Percentiles rank a stretch among this genome's conserved stretches.
Evolutionary conservation across 441 rosid genomes (phyloP).

Genomic region (Iberis amara): DNA sequence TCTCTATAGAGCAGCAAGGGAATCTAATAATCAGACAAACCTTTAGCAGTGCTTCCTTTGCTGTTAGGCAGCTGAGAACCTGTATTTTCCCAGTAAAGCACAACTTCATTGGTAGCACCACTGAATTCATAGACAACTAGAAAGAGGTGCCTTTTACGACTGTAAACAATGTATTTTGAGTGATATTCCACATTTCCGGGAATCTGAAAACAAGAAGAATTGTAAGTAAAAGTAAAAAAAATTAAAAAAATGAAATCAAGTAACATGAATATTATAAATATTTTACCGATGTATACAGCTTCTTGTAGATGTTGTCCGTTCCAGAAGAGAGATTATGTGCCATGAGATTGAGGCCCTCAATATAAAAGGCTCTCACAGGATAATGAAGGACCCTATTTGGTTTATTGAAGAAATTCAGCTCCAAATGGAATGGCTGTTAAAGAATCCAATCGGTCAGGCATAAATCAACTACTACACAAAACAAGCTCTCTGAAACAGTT

Average conservation of each 20-base stretch:
- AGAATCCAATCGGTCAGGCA: slow-evolving; percentile 33
- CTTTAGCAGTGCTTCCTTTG: slow-evolving; percentile 79
- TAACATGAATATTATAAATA: slow-evolving; percentile 15
- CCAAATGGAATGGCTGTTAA: slow-evolving; percentile 95
- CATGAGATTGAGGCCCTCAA: slow-evolving; percentile 80
- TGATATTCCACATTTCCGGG: slow-evolving; percentile 78
- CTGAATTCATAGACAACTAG: slow-evolving; percentile 84
- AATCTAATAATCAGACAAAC: slow-evolving; percentile 35
- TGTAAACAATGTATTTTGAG: slow-evolving; percentile 65
- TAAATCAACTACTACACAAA: slow-evolving; percentile 21
- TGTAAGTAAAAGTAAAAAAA: slow-evolving; percentile 9
- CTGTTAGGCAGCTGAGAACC: slow-evolving; percentile 57
- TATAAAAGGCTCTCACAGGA: slow-evolving; percentile 87
- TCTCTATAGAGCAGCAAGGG: slow-evolving; percentile 20
- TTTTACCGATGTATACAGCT: slow-evolving; percentile 81
- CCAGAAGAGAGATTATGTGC: slow-evolving; percentile 93
- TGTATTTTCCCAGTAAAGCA: slow-evolving; percentile 90
- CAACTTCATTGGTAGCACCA: slow-evolving; percentile 79
- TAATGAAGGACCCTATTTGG: slow-evolving; percentile 95
- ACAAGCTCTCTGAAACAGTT: slow-evolving; percentile 19
- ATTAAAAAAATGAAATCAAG: slow-evolving; percentile 8
- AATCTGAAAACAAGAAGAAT: slow-evolving; percentile 51
- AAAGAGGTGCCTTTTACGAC: slow-evolving; percentile 75
- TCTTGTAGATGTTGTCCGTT: slow-evolving; percentile 71
- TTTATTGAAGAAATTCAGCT: slow-evolving; percentile 90